These are phyloP conservation scores for Paspalum notatum DNA, from an alignment of 176 grass and related monocot genomes.

Conservation along the genomic window DNA sequence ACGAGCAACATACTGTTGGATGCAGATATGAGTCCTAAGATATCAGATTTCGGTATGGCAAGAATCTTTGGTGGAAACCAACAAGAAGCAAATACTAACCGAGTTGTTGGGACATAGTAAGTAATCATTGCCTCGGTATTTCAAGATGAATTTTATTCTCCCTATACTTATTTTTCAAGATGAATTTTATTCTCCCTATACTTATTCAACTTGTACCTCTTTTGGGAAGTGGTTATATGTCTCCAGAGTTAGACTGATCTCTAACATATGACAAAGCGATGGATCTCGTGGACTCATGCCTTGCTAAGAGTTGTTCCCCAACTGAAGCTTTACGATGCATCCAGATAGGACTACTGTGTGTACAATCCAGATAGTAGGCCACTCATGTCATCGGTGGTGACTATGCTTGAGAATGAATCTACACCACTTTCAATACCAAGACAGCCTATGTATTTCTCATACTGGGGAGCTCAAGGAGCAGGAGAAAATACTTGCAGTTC, in stretches of 20 bases:
- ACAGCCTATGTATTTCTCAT: conserved; percentile 29
- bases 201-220: background rate
- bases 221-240: conserved; percentile 53
- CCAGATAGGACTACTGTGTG: conserved; percentile 54
- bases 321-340: conserved; percentile 47
- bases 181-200: background rate
- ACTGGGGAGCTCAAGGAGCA: background rate
- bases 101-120: conserved; percentile 63
- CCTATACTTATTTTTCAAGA: too few species aligned
- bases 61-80: conserved; percentile 58
- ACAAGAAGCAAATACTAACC: conserved; percentile 40
- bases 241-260: too few species aligned
- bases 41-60: conserved; percentile 71
- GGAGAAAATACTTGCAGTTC: background rate
- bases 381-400: conserved; percentile 43
- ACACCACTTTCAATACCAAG: conserved; percentile 21
- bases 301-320: background rate
- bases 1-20: conserved; percentile 63
- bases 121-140: background rate
- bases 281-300: conserved; percentile 39
- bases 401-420: conserved; percentile 47
- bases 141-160: background rate
- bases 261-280: too few species aligned
- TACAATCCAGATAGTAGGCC: conserved; percentile 51
- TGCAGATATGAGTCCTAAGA: conserved; percentile 54